Percentiles rank a stretch among this genome's conserved stretches.
Evolutionary conservation across 352 stramenopile genomes (phyloP).

Genomic region (Globisporangium polare): DNA sequence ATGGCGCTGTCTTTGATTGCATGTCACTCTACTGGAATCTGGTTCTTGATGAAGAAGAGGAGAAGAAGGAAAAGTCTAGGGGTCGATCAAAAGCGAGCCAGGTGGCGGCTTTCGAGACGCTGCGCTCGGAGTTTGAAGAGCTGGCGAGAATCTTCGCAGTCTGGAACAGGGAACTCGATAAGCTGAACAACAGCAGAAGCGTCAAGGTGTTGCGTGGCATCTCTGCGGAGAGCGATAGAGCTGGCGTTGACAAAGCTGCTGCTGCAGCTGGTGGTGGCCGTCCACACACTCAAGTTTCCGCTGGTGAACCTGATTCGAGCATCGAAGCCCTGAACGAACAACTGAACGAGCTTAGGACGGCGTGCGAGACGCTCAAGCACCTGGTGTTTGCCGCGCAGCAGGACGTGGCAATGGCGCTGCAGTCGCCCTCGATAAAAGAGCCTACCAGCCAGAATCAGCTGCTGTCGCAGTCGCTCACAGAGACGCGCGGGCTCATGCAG

Average conservation of each 20-base stretch:
- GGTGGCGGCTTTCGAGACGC: not conserved
- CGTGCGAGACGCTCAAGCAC: conserved; percentile 50
- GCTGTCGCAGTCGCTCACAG: conserved; percentile 1
- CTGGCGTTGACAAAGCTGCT: not conserved
- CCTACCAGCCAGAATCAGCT: not conserved
- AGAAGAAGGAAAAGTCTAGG: not conserved
- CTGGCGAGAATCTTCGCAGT: not conserved
- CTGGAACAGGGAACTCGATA: conserved; percentile 4
- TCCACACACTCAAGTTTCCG: not conserved
- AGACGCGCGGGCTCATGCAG: conserved; percentile 18
- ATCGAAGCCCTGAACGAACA: conserved; percentile 1
- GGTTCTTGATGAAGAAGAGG: not conserved
- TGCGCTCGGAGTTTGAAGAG: not conserved
- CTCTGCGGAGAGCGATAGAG: not conserved
- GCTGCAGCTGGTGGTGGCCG: not conserved
- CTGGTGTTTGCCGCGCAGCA: conserved; percentile 41
- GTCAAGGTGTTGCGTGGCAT: not conserved
- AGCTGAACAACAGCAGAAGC: conserved; percentile 1
- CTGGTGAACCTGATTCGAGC: conserved; percentile 7
- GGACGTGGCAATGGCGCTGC: conserved; percentile 16
- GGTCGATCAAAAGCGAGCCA: not conserved
- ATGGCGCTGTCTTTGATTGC: conserved; percentile 16
- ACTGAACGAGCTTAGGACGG: conserved; percentile 36
- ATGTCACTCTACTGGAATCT: conserved; percentile 13
- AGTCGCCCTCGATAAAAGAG: not conserved